Base-by-base conservation (phyloP, 1,139 yeast species). In the Taphrina wiesneri region DNA sequence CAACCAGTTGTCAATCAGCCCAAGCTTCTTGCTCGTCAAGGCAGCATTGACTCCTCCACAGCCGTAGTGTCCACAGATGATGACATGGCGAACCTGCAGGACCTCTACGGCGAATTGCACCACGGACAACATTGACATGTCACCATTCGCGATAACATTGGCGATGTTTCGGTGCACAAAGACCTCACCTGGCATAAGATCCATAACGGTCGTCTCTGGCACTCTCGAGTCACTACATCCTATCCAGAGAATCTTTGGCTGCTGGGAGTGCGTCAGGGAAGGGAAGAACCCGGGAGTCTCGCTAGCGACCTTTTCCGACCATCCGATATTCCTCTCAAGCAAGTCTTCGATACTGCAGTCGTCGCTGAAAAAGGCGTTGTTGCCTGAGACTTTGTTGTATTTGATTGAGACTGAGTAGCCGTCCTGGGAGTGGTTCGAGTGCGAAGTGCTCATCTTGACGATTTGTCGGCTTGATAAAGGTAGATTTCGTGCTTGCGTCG, bases 31-130 rank as follows among this genome's bases (percentile, higher is more conserved):
- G 68, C 85, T 82, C 4, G 87, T 82, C 67, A 93, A 78, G 19
- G 96, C 87, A 26, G 97, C 93, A 86, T 92, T 87, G 67, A 91
- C 85, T 36, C 98, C 99, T 62, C 98, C 98, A 80, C 99, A 93
- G 77, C 91, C 96, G 41, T 96, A 89, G 79, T 93, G 99, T n/a
- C 99, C 99, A 77, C 97, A 91, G 9, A 93, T 90, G 67, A 93
- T 83, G 68, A 93, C 86, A 74, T 89, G 90, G 71, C 82, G 83
- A 43, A 95, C 96, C 74, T 89, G 87, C 70, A 93, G 81, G 21
- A 88, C 92, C 73, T 90, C 93, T 70, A 93, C 85, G 1, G 97
- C 97, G 73, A 91, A 90, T 75, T 93, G 97, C 53, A 93, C 81
- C 1, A 91, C 93, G 1, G 96, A 89, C 75, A 86, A 86, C 36